A percentile compares a stretch with the other conserved stretches of the same genome.
These are phyloP conservation scores for Naganishia albida DNA, from an alignment of 1,284 basidiomycete species.

Conservation along the genomic window DNA sequence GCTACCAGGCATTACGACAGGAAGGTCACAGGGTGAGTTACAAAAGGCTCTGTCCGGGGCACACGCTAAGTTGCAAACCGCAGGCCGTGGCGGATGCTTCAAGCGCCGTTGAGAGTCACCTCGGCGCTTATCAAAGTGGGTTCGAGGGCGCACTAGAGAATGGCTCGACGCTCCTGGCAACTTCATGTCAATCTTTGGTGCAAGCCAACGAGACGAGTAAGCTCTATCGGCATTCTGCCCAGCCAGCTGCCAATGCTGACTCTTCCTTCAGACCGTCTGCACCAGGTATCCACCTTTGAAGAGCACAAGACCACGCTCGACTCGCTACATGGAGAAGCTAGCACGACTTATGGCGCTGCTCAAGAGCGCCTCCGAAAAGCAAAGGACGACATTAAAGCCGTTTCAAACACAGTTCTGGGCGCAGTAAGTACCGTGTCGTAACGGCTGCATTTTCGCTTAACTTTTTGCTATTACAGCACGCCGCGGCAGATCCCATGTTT, in stretches of 20 bases:
- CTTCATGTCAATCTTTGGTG: background rate
- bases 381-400: constrained; percentile 33
- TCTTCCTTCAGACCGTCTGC: background rate
- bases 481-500: constrained; percentile 32
- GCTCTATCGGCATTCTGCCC: background rate
- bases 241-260: background rate
- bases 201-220: background rate
- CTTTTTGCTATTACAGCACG: constrained; percentile 11
- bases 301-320: constrained; percentile 5
- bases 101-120: constrained; percentile 33
- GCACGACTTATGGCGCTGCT: constrained; percentile 7
- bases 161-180: background rate
- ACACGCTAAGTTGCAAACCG: background rate
- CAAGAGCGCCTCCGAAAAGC: constrained; percentile 29
- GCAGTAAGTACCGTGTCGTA: constrained; percentile 21
- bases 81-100: constrained; percentile 42
- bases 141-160: background rate
- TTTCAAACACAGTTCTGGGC: constrained; percentile 29
- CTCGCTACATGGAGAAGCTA: constrained; percentile 5
- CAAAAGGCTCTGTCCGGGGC: background rate
- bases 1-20: constrained; percentile 4
- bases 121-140: constrained; percentile 8
- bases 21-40: constrained; percentile 26
- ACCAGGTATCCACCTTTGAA: constrained; percentile 13
- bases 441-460: background rate